These are phyloP conservation scores for Clathrus columnatus DNA, from an alignment of 768 basidiomycete species.

Conservation along the genomic window DNA sequence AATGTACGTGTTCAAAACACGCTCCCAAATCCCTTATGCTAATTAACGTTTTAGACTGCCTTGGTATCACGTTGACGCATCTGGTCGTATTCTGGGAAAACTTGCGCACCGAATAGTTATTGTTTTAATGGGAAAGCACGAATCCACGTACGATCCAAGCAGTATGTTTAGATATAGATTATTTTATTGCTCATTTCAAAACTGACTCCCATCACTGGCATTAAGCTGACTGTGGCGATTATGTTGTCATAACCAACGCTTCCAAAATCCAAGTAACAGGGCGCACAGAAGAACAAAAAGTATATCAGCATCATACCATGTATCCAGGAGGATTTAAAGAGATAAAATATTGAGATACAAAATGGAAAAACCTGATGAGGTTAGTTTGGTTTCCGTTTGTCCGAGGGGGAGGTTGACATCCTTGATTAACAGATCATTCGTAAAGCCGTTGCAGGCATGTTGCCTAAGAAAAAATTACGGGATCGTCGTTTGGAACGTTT, in stretches of 20 bases:
- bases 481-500: constrained; percentile 81
- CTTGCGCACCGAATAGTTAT: too few species aligned
- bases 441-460: constrained; percentile 94
- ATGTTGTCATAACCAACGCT: constrained; percentile 91
- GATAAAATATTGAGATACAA: constrained; percentile 76
- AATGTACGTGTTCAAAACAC: too few species aligned
- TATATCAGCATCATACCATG: constrained; percentile 87
- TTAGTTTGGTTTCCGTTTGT: constrained; percentile 36
- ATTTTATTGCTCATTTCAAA: too few species aligned
- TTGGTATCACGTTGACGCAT: too few species aligned
- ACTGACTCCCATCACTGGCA: too few species aligned
- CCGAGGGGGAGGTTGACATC: neutral
- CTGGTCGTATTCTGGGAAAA: too few species aligned
- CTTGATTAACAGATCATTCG: too few species aligned
- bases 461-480: constrained; percentile 95
- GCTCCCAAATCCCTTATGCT: too few species aligned
- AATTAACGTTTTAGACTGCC: too few species aligned
- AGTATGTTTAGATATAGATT: too few species aligned
- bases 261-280: constrained; percentile 79
- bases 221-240: constrained; percentile 94
- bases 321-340: constrained; percentile 92
- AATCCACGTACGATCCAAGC: too few species aligned
- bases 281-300: constrained; percentile 74
- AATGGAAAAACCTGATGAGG: constrained; percentile 84
- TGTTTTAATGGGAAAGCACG: too few species aligned